Percentiles rank a stretch among this genome's conserved stretches.
Evolutionary conservation across 2,329 filamentous ascomycete species (phyloP).

Genomic region (Furcasterigmium sp.): DNA sequence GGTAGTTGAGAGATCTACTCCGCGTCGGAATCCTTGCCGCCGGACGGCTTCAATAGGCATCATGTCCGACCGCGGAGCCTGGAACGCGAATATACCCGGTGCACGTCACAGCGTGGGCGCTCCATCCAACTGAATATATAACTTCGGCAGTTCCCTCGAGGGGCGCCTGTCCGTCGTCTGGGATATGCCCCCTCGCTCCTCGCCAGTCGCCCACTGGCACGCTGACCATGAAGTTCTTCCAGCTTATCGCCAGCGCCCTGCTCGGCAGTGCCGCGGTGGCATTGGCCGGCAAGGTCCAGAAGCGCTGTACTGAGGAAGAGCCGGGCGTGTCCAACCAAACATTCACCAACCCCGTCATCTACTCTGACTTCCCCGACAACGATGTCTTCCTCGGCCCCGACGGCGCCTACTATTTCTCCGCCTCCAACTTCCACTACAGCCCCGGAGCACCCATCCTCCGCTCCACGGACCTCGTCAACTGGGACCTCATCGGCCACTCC

Average conservation of each 20-base stretch:
- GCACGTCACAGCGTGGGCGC: too few relatives aligned
- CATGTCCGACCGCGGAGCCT: too few relatives aligned
- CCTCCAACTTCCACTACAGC: conserved; percentile 52
- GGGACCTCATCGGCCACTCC: conserved; percentile 39
- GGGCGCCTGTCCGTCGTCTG: too few relatives aligned
- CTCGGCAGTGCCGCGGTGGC: not conserved
- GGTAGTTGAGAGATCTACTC: too few relatives aligned
- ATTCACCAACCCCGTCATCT: conserved; percentile 48
- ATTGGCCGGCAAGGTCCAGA: not conserved
- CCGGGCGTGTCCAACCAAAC: conserved; percentile 10
- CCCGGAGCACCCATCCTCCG: conserved; percentile 51
- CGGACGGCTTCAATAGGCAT: too few relatives aligned
- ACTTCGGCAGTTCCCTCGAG: too few relatives aligned
- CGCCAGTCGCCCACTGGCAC: too few relatives aligned
- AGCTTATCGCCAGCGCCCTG: not conserved
- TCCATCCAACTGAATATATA: too few relatives aligned
- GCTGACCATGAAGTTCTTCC: not conserved
- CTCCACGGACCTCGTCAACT: conserved; percentile 50
- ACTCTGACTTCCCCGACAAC: conserved; percentile 49
- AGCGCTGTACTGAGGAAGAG: not conserved
- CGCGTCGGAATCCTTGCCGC: too few relatives aligned
- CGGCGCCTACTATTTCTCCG: conserved; percentile 48
- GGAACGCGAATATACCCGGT: too few relatives aligned
- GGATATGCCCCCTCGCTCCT: too few relatives aligned
- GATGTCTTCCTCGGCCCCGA: conserved; percentile 46